These are phyloP conservation scores for Dendrobium officinale DNA, from an alignment of 106 monocot species.

Conservation along the genomic window DNA sequence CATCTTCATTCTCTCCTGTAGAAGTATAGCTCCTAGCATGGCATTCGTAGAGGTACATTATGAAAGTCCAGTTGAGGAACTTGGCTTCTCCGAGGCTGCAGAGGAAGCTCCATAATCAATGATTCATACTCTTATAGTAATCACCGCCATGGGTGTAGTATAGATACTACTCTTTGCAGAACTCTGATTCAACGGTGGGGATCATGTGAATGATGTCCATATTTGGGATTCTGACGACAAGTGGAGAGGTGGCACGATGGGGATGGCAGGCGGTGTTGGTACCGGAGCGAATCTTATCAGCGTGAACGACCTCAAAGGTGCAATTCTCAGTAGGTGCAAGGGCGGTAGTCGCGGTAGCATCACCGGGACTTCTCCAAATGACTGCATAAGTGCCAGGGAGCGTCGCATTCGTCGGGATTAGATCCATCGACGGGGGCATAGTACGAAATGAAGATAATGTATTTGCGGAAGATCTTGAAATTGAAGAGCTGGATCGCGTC, in stretches of 20 bases:
- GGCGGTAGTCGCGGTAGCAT: slow-evolving; percentile 72
- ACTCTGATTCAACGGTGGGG: slow-evolving; percentile 53
- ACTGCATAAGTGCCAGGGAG: slow-evolving; percentile 79
- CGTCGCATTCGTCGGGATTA: slow-evolving; percentile 52
- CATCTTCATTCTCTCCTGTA: slow-evolving; percentile 59
- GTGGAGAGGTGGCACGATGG: background rate
- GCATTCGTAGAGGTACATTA: slow-evolving; percentile 63
- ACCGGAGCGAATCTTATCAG: slow-evolving; percentile 72
- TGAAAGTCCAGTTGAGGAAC: slow-evolving; percentile 77
- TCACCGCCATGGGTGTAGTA: slow-evolving; percentile 75
- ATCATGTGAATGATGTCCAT: slow-evolving; percentile 75
- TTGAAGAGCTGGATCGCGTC: slow-evolving; percentile 63
- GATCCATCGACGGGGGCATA: slow-evolving; percentile 61
- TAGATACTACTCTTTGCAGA: slow-evolving; percentile 51
- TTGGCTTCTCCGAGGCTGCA: slow-evolving; percentile 83
- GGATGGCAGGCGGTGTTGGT: slow-evolving; percentile 30
- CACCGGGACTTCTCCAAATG: slow-evolving; percentile 58
- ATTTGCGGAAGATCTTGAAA: slow-evolving; percentile 12
- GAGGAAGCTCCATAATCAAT: slow-evolving; percentile 84
- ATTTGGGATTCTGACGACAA: slow-evolving; percentile 29
- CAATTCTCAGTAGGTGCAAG: slow-evolving; percentile 38
- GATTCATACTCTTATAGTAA: slow-evolving; percentile 91
- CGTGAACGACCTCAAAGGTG: slow-evolving; percentile 20
- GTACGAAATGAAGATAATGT: slow-evolving; percentile 66
- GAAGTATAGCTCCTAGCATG: slow-evolving; percentile 43